phyloP scores from a whole-genome alignment of 768 basidiomycete genomes.

The Serendipita indica region DNA sequence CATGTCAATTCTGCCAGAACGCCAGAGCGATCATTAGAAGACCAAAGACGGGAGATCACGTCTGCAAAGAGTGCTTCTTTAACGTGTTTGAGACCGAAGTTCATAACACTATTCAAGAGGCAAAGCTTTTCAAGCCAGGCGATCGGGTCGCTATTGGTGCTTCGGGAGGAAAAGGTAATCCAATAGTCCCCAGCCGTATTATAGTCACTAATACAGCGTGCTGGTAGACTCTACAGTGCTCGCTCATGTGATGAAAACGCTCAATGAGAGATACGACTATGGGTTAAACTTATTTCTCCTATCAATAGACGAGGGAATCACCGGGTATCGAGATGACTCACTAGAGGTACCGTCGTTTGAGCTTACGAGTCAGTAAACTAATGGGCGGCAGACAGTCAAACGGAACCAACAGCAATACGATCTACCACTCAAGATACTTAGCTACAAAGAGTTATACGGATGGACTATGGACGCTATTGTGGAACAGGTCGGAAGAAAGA shows the following conservation, averaged over 20 bases:
- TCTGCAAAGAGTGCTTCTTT: slow-evolving; percentile 94
- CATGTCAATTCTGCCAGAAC: slow-evolving; percentile 61
- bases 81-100: slow-evolving; percentile 96
- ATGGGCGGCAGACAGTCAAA: slow-evolving; percentile 71
- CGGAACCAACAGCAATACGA: slow-evolving; percentile 91
- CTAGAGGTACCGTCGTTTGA: slow-evolving; percentile 47
- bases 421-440: slow-evolving; percentile 89
- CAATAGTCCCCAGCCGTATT: background rate
- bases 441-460: slow-evolving; percentile 91
- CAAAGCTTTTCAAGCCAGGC: slow-evolving; percentile 70
- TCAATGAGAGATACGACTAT: slow-evolving; percentile 90
- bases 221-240: slow-evolving; percentile 85
- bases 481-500: slow-evolving; percentile 86
- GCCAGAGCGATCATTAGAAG: slow-evolving; percentile 78
- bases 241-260: slow-evolving; percentile 88
- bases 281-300: slow-evolving; percentile 81
- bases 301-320: slow-evolving; percentile 97
- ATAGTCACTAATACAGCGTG: background rate
- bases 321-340: slow-evolving; percentile 95
- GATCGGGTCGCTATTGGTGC: slow-evolving; percentile 95
- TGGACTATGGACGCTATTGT: slow-evolving; percentile 99
- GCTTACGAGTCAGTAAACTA: background rate
- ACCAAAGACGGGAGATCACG: slow-evolving; percentile 94
- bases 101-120: slow-evolving; percentile 83
- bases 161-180: slow-evolving; percentile 91